phyloP scores from a whole-genome alignment of 1,284 basidiomycete species.

The Naganishia cerealis region DNA sequence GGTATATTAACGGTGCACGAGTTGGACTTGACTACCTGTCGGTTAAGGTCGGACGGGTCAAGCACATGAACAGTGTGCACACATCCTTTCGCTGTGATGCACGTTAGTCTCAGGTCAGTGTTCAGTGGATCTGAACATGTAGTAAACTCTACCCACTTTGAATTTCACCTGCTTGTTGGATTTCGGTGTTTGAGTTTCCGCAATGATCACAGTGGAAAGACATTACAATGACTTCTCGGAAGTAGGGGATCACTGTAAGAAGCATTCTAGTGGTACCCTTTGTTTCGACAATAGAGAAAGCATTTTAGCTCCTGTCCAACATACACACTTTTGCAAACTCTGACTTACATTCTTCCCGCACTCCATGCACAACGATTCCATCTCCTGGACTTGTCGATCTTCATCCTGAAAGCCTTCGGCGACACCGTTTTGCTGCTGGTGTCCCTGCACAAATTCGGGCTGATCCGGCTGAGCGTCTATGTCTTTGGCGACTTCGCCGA shows the following conservation, averaged over 20 bases:
- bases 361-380: conserved; percentile 92
- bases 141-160: conserved; percentile 63
- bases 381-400: conserved; percentile 68
- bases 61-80: conserved; percentile 80
- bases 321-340: neutral
- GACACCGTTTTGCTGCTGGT: conserved; percentile 15
- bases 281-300: conserved; percentile 25
- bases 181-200: conserved; percentile 86
- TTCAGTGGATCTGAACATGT: conserved; percentile 4
- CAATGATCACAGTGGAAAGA: conserved; percentile 95
- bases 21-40: conserved; percentile 89
- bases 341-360: conserved; percentile 79
- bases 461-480: conserved; percentile 43
- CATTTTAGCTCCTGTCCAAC: neutral
- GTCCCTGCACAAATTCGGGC: conserved; percentile 18
- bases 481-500: conserved; percentile 49
- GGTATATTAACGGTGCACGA: conserved; percentile 79
- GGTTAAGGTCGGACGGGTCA: conserved; percentile 75
- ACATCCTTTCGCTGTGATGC: conserved; percentile 55
- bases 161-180: conserved; percentile 86
- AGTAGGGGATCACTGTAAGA: conserved; percentile 93
- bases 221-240: conserved; percentile 92
- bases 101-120: neutral
- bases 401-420: conserved; percentile 59
- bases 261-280: conserved; percentile 89